Base-by-base conservation (phyloP, 73 alveolate species). In the Breviolum minutum region DNA sequence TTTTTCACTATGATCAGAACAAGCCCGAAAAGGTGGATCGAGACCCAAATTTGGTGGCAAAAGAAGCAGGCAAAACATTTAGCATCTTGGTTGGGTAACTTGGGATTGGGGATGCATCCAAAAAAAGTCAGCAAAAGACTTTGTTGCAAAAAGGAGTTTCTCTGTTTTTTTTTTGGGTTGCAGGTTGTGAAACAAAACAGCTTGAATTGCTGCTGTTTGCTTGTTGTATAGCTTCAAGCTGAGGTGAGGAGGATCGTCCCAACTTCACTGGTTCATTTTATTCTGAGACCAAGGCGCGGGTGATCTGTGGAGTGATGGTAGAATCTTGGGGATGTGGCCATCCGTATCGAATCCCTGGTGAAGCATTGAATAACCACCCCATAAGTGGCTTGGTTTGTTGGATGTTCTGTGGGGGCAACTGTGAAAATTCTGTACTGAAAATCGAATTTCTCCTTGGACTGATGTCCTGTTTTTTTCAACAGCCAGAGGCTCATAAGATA, bases 221-320 rank as follows among this genome's bases (percentile, higher is more conserved):
- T 40, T 40, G 54, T 40, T 40, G 54, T 40, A 3, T 40, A 40
- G 54, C n/a, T 40, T 40, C 54, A 40, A 40, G 26, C 79, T 14
- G 80, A 86, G 94, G 94, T 27, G 98, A 92, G 81, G 98, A 92
- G 90, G 98, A 92, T 69, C 77, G 80, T 17, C 98, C 98, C 69
- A 92, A 92, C 66, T 92, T 92, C 91, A 92, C 98, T 11, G 98
- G 98, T 64, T 92, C 98, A 54, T 92, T 92, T 90, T 92, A 92
- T 68, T 92, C 98, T 7, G 98, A 92, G 90, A 92, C 98, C 54
- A 92, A 92, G 68, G 94, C 63, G 64, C 27, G n/a, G n/a, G 77
- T 26, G 2, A 77, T 11, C 32, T 9, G 6, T 40, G 64, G 64
- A 32, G 24, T 22, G 64, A 19, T 79, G 20, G 64, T 14, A 10